Percentiles rank a stretch among this genome's conserved stretches.
Conservation (phyloP, 2,329 filamentous ascomycete species). For the Calonectria pseudoreteaudii region DNA sequence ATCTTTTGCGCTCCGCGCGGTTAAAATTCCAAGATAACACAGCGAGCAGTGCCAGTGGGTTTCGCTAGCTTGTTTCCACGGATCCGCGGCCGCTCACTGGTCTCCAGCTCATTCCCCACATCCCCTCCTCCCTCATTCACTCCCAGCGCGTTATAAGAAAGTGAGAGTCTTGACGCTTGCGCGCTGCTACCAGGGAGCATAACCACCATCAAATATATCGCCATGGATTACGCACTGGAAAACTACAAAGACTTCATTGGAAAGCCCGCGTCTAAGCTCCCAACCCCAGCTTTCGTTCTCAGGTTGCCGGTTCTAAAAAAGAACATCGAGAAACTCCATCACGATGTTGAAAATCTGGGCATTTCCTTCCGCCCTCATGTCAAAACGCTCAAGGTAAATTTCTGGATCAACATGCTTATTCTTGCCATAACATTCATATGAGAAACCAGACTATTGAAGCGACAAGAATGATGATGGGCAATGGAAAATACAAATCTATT, state of each 20-base stretch:
- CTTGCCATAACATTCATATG: not conserved
- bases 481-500: slow-evolving; percentile 51
- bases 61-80: not conserved
- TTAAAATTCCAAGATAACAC: slow-evolving; percentile 3
- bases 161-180: too few relatives aligned
- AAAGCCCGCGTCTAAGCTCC: slow-evolving; percentile 48
- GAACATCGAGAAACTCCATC: slow-evolving; percentile 51
- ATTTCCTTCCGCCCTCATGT: slow-evolving; percentile 56
- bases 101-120: not conserved
- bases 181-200: not conserved
- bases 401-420: fast-evolving
- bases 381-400: slow-evolving; percentile 56
- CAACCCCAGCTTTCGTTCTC: slow-evolving; percentile 54
- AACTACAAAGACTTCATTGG: slow-evolving; percentile 51
- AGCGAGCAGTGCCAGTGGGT: not conserved
- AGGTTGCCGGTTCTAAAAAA: slow-evolving; percentile 51
- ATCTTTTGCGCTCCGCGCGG: slow-evolving; percentile 24
- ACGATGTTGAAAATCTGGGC: slow-evolving; percentile 52
- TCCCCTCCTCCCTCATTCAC: slow-evolving; percentile 12
- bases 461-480: slow-evolving; percentile 55
- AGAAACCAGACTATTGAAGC: slow-evolving; percentile 47
- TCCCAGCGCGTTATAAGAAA: not conserved
- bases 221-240: slow-evolving; percentile 43
- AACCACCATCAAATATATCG: not conserved
- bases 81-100: not conserved